Evolutionary conservation across 257 asterid genomes (phyloP), one percentile per base, ranked within the genome.

Genomic region (Plantago elongata): DNA sequence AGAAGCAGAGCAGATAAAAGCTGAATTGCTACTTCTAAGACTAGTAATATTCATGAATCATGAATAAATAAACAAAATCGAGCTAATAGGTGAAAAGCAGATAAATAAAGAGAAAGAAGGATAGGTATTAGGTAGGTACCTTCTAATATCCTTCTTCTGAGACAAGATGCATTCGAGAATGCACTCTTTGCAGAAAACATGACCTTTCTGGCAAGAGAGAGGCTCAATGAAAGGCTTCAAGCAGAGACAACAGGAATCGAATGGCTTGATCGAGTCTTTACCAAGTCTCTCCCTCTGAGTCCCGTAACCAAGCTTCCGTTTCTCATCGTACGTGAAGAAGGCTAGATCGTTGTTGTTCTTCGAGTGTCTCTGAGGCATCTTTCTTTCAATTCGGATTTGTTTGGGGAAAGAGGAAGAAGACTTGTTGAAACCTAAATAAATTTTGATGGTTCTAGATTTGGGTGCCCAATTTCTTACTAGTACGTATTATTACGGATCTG

Each of bases 271-370:
- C 9, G 99, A 87, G 62, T 93, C 99, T 67, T 68, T 93, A 10
- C 96, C 96, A 22, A 93, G 70, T 49, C 99, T 77, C 86, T 93
- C 95, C 78, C 83, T 89, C 78, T 93, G 97, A 51, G 96, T 89
- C 8, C 99, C 99, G 59, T 89, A 89, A 29, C 99, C 99, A 14
- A 93, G 80, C 81, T 93, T 89, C 76, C 87, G 82, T 88, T 89
- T 93, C 94, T 93, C 99, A 70, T 87, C 97, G 69, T 93, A 89
- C 9, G 99, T 93, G 77, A 93, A 93, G 80, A 78, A 86, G 1
- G 99, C 99, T 57, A 93, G 78, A 77, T 93, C 99, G 64, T 93
- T 93, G 74, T 93, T 93, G 83, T 93, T 93, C 87, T 93, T 93
- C 54, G 97, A 92, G 79, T 92, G 99, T 72, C 99, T 78, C 78